Base-by-base conservation (phyloP, 1,284 basidiomycete genomes). In the Ganoderma resinaceum region DNA sequence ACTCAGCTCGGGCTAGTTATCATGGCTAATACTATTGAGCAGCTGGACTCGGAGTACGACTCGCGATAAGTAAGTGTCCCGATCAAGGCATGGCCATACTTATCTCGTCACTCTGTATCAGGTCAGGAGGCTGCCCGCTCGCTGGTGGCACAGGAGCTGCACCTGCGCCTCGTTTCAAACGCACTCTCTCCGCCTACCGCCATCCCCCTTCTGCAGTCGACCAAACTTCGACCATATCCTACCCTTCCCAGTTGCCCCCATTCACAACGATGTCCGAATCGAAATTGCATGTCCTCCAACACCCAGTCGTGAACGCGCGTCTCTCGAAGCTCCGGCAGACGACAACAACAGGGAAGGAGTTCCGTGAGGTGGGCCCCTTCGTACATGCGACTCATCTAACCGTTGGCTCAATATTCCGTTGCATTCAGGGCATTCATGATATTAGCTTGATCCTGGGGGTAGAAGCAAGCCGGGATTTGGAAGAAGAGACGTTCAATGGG, bases 361-460 rank as follows among this genome's bases (percentile, higher is more conserved):
- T 96, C 78, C 89, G 94, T 40, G 90, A 93, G 83, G 91, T 93
- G 58, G 63, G n/a, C 52, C 31, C 6, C 40, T 3, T 55, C 23
- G 0, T 37, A 9, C 46, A 16, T 33, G 14, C 8, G 3, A 33
- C 29, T 37, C 8, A 18, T 35, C 42, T 20, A 40, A 53, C 52
- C 53, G 23, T 2, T 4, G 40, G 6, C 7, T 26, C 33, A 52
- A 42, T n/a, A 18, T 46, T 35, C 49, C 11, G 29, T 61, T 42
- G 63, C 85, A 31, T 37, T 52, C 59, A 84, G 92, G 89, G 89
- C 23, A 86, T 95, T 62, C 84, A 89, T 72, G 89, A 91, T 72
- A 87, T 95, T 75, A 90, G 90, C 73, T 79, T 90, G 62, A 84
- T 95, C 63, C 78, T 95, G 55, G 94, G 90, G 26, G 86, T 94